These are phyloP conservation scores for Aspergillus versicolor DNA, from an alignment of 2,329 filamentous ascomycete species.

Conservation along the genomic window DNA sequence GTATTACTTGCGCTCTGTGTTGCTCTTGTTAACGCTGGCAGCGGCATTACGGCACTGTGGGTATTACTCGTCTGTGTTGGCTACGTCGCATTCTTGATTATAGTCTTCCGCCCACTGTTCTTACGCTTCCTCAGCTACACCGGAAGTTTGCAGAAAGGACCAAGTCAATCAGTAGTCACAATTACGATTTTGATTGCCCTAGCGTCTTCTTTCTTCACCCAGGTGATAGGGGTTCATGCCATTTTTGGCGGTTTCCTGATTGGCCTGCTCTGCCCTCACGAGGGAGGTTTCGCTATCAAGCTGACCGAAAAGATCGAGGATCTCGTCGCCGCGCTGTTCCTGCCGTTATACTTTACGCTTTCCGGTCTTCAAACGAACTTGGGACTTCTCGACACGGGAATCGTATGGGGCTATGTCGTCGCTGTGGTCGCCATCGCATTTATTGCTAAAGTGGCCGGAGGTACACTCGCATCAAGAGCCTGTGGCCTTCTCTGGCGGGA, in stretches of 20 bases:
- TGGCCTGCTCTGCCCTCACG: constrained; percentile 85
- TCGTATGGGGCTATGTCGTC: constrained; percentile 86
- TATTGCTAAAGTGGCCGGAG: constrained; percentile 78
- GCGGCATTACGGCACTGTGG: constrained; percentile 78
- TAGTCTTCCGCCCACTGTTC: constrained; percentile 70
- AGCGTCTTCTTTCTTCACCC: constrained; percentile 79
- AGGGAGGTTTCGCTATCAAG: constrained; percentile 86
- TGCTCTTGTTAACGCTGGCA: constrained; percentile 83
- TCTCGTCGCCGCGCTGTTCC: constrained; percentile 75
- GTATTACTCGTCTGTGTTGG: constrained; percentile 74
- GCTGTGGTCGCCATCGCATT: constrained; percentile 81
- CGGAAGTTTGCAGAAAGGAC: constrained; percentile 80
- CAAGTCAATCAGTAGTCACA: constrained; percentile 79
- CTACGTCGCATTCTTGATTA: constrained; percentile 74
- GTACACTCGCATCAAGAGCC: constrained; percentile 71
- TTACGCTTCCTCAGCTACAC: constrained; percentile 71
- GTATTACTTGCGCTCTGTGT: constrained; percentile 90
- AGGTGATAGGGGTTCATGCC: constrained; percentile 86
- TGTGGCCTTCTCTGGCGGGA: constrained; percentile 87
- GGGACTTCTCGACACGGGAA: constrained; percentile 75
- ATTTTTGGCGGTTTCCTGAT: constrained; percentile 93
- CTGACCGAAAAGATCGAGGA: constrained; percentile 94
- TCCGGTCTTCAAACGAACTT: constrained; percentile 88
- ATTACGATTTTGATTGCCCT: constrained; percentile 79
- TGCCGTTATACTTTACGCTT: constrained; percentile 90